Evolutionary conservation across 2,329 filamentous ascomycete species (phyloP), one percentile per base, ranked within the genome.

Genomic region (Simplicillium sp.): DNA sequence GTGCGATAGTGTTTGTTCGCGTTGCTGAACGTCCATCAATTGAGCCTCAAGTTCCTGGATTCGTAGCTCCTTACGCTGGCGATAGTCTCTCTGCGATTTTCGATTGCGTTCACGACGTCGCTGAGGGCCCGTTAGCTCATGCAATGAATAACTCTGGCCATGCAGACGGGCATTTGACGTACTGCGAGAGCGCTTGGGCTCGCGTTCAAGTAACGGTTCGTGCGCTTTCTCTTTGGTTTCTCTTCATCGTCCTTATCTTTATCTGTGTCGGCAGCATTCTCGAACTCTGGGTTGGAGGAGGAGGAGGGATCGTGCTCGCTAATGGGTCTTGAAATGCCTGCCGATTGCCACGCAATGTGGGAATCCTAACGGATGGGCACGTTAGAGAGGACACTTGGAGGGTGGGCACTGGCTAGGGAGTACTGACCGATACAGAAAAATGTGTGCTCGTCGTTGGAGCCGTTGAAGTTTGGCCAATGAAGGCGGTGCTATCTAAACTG

Each of bases 41-140:
- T 77, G 68, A 29, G 64, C 54, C 54, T 82, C 77, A 15, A 82
- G 69, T 48, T 82, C 77, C 45, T 73, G 72, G 51, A 80, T 80
- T 46, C 79, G 72, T 54, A 80, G 77, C 52, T 82, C 53, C 40
- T 55, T 59, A 43, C 56, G 54, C 43, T 58, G 53, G 20, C 55
- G 51, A 43, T 59, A 59, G 17, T 55, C 55, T 3, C 54, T 48
- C 38, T 59, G 56, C 9, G 56, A 58, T 38, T 55, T 54, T 39
- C 56, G 46, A 46, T 59, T 59, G 34, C 58, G 55, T 17, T 55
- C 57, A 29, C 56, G 50, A 7, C 57, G 54, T 17, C 56, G 50
- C 56, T 58, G 43, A 5, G 12, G 31, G 6, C 7, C 12, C 7
- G 15, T n/a, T 33, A 33, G 31, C 6, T 5, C 31, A 33, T n/a